phyloP scores from a whole-genome alignment of 768 basidiomycete species.

The Amyloporia xantha region DNA sequence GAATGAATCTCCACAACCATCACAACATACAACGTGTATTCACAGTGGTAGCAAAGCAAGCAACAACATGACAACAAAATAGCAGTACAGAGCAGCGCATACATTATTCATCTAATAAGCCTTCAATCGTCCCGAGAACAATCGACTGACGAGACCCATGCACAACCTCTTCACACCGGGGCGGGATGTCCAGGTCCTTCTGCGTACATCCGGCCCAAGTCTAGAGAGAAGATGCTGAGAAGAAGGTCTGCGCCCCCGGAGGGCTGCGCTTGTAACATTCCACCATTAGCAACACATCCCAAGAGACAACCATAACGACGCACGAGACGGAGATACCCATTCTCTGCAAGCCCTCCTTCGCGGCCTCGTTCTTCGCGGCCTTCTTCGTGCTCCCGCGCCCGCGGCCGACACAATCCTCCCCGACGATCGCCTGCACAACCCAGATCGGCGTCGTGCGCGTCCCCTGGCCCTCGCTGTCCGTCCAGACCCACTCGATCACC shows the following conservation, averaged over 20 bases:
- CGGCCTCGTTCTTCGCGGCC: conserved; percentile 74
- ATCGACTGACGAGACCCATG: conserved; percentile 26
- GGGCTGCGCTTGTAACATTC: background rate
- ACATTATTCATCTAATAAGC: background rate
- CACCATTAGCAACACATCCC: conserved; percentile 1
- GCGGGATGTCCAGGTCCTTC: conserved; percentile 43
- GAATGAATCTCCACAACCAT: background rate
- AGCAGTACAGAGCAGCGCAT: too few relatives aligned
- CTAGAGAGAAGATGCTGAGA: conserved; percentile 24
- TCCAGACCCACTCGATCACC: conserved; percentile 66
- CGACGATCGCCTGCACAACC: conserved; percentile 58
- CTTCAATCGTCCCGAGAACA: background rate
- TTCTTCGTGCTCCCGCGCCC: conserved; percentile 75
- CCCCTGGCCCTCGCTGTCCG: conserved; percentile 36
- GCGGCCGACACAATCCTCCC: conserved; percentile 49
- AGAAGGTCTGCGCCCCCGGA: background rate
- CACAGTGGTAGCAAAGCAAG: background rate
- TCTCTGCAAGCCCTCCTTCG: conserved; percentile 54
- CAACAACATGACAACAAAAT: conserved; percentile 4
- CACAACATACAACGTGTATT: background rate
- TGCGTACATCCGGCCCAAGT: conserved; percentile 25
- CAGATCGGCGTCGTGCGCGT: conserved; percentile 69
- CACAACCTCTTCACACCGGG: conserved; percentile 59
- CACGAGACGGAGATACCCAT: conserved; percentile 39
- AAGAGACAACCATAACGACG: conserved; percentile 4